Percentiles rank a stretch among this genome's conserved stretches.
Evolutionary conservation across 1,139 yeast genomes (phyloP).

Genomic region (Saccharomyces hybrid): DNA sequence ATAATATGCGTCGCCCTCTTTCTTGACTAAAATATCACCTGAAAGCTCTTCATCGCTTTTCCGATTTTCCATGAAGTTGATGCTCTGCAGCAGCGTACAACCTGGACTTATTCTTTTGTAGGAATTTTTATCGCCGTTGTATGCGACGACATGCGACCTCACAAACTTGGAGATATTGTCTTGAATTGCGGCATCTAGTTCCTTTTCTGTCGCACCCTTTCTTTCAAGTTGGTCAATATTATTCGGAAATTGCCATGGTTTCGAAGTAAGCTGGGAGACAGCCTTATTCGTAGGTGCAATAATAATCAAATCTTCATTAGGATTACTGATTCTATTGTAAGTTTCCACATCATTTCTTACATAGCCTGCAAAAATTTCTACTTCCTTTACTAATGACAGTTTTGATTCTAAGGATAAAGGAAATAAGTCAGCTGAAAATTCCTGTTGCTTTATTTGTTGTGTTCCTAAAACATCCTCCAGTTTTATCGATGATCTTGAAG

Average conservation of each 20-base stretch:
- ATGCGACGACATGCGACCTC: conserved; percentile 44
- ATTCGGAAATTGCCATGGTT: conserved; percentile 68
- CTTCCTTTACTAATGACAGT: conserved; percentile 15
- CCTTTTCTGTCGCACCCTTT: conserved; percentile 30
- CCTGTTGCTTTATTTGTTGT: neutral
- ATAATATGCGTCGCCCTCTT: conserved; percentile 36
- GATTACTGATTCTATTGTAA: conserved; percentile 12
- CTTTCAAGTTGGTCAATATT: conserved; percentile 31
- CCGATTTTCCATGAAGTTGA: conserved; percentile 12
- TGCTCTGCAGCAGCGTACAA: conserved; percentile 21
- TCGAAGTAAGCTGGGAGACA: conserved; percentile 35
- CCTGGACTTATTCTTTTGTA: conserved; percentile 13
- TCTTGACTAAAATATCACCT: conserved; percentile 38
- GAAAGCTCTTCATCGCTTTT: neutral
- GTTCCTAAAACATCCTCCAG: conserved; percentile 3
- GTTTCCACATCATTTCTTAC: conserved; percentile 18
- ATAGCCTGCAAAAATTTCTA: conserved; percentile 19
- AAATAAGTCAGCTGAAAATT: neutral
- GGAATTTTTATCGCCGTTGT: conserved; percentile 15
- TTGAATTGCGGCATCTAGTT: conserved; percentile 38
- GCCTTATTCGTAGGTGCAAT: conserved; percentile 59
- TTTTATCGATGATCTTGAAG: neutral
- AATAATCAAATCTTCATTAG: conserved; percentile 33
- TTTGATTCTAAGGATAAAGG: conserved; percentile 15
- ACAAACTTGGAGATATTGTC: conserved; percentile 46